A percentile compares a stretch with the other conserved stretches of the same genome.
These are phyloP conservation scores for Hypomyces rosellus DNA, from an alignment of 2,329 filamentous ascomycete species.

Conservation along the genomic window DNA sequence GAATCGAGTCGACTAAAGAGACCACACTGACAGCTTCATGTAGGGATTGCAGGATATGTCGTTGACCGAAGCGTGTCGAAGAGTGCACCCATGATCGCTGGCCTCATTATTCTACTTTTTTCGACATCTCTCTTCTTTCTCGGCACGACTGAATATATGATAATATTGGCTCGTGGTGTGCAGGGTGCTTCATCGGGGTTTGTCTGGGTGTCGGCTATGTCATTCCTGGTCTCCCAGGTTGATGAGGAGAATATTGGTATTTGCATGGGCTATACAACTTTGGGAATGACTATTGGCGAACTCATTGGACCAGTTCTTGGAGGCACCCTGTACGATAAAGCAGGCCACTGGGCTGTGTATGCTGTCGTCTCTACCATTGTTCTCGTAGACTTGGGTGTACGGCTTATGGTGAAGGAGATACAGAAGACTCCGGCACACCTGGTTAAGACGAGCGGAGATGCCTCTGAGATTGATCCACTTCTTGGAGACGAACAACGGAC, in stretches of 20 bases:
- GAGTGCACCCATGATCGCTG: conserved; percentile 8
- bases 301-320: conserved; percentile 7
- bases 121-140: conserved; percentile 11
- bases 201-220: conserved; percentile 9
- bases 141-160: conserved; percentile 1
- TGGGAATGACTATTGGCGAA: conserved; percentile 9
- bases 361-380: conserved; percentile 4
- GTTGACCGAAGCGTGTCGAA: conserved; percentile 8
- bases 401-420: conserved; percentile 3
- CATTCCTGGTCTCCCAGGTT: conserved; percentile 9
- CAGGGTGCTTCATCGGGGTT: conserved; percentile 10
- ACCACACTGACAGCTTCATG: neutral
- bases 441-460: neutral
- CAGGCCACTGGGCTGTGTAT: conserved; percentile 9
- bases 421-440: neutral
- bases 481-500: neutral
- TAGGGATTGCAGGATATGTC: conserved; percentile 10
- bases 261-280: conserved; percentile 8
- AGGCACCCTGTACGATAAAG: conserved; percentile 6
- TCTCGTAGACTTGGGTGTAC: conserved; percentile 1
- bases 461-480: neutral
- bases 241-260: conserved; percentile 7
- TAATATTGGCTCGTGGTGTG: conserved; percentile 7
- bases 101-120: conserved; percentile 7
- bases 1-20: neutral